Evolutionary conservation across 225 moss, liverwort and hornwort genomes (phyloP), one percentile per base, ranked within the genome.

Genomic region (Neckera pumila): DNA sequence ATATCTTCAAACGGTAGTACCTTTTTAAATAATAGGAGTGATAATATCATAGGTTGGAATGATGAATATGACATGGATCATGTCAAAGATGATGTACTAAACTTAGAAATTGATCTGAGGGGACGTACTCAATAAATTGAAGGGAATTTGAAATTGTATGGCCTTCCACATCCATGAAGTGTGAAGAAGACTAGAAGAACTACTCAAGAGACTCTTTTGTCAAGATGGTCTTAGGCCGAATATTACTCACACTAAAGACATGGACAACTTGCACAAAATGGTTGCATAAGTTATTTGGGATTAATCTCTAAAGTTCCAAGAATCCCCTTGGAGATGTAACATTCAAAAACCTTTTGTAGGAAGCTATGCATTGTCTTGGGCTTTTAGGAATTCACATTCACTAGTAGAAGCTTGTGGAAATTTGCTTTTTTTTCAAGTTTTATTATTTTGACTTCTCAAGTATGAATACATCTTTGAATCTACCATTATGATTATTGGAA

Each of bases 281-380:
- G 13, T 69, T 69, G 23, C 12, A 67, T 67, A 38, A 22, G n/a
- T 22, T 2, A n/a, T 26, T 27, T 8, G 3, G 9, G 8, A 64
- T 9, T 64, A 63, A 17, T 1, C 8, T 5, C 31, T 63, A 33
- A 33, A 64, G 64, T 9, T 9, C 33, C 9, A 33, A 64, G 9
- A 64, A 13, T 30, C 5, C 31, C 16, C 9, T 64, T 17, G 9
- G 5, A 15, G 4, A 64, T 0, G 17, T 33, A 31, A 63, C 8
- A 63, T 63, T 63, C 0, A 4, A 0, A 16, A 4, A 31, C 8
- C 16, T 2, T 31, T 63, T 8, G 8, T 8, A 31, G 4, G 7
- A 63, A 2, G 11, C n/a, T 1, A 1, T 63, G 2, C 4, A 31
- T 8, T 31, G 4, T 11, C 31, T 31, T 63, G 15, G 8, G 8